These are phyloP conservation scores for Coniochaeta sp. DNA, from an alignment of 2,329 filamentous ascomycete species.

Conservation along the genomic window DNA sequence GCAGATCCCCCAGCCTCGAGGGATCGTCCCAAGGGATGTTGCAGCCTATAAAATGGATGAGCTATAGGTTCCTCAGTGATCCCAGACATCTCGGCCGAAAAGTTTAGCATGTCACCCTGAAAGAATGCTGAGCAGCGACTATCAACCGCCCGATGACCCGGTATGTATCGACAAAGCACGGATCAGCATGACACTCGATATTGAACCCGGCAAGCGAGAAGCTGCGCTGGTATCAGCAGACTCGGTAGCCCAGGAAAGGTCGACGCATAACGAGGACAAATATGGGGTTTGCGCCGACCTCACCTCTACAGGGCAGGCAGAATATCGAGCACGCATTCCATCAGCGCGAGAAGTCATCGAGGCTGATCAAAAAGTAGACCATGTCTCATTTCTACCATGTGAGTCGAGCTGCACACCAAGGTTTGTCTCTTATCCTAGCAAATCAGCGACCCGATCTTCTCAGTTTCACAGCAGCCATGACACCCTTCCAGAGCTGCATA, in stretches of 20 bases:
- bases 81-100: neutral
- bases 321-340: neutral
- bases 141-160: neutral
- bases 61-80: neutral
- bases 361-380: too few species aligned
- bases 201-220: neutral
- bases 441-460: neutral
- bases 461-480: neutral
- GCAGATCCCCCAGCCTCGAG: neutral
- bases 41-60: neutral
- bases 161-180: neutral
- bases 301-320: neutral
- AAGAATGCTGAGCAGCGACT: neutral
- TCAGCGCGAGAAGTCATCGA: neutral
- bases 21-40: neutral
- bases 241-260: neutral
- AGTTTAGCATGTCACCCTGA: neutral
- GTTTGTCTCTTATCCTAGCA: neutral
- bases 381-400: neutral
- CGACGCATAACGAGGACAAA: neutral
- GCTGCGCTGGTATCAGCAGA: neutral
- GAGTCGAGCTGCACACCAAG: neutral
- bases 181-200: neutral
- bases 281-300: neutral
- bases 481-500: too few species aligned